These are phyloP conservation scores for Exophiala dermatitidis DNA, from an alignment of 2,329 filamentous ascomycete genomes.

Conservation along the genomic window DNA sequence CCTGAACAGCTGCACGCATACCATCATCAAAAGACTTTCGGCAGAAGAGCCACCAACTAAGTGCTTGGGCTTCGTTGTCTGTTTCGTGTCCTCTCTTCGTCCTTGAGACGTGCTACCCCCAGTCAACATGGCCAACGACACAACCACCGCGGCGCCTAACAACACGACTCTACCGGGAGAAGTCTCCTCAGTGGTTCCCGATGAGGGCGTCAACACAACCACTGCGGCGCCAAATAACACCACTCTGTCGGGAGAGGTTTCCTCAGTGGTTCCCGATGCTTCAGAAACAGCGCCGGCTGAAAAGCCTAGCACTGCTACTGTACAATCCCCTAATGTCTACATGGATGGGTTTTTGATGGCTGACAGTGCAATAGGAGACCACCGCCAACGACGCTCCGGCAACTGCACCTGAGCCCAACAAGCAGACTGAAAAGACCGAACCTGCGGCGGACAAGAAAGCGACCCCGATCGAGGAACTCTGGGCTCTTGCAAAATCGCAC, in stretches of 20 bases:
- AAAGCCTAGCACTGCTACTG: not conserved
- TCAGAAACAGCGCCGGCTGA: not conserved
- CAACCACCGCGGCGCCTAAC: constrained; percentile 18
- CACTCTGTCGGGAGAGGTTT: constrained; percentile 12
- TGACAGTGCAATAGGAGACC: constrained; percentile 1
- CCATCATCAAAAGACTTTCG: too few species aligned
- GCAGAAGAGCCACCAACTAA: too few species aligned
- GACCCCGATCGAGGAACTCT: constrained; percentile 23
- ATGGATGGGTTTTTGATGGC: not conserved
- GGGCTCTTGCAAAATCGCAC: constrained; percentile 31
- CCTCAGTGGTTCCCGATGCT: constrained; percentile 11
- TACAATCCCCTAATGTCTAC: not conserved
- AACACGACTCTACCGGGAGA: constrained; percentile 14
- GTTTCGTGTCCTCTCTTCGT: too few species aligned
- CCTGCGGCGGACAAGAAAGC: constrained; percentile 7
- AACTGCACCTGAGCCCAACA: constrained; percentile 9
- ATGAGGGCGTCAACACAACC: constrained; percentile 1
- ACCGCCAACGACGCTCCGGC: not conserved
- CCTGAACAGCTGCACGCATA: too few species aligned
- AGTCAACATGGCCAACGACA: not conserved
- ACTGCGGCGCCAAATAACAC: constrained; percentile 20
- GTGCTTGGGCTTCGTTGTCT: too few species aligned
- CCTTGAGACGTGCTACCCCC: too few species aligned
- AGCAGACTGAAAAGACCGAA: constrained; percentile 7
- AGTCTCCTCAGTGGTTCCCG: constrained; percentile 14